Base-by-base conservation (phyloP, 2,329 filamentous ascomycete species). In the Fusarium sp. region DNA sequence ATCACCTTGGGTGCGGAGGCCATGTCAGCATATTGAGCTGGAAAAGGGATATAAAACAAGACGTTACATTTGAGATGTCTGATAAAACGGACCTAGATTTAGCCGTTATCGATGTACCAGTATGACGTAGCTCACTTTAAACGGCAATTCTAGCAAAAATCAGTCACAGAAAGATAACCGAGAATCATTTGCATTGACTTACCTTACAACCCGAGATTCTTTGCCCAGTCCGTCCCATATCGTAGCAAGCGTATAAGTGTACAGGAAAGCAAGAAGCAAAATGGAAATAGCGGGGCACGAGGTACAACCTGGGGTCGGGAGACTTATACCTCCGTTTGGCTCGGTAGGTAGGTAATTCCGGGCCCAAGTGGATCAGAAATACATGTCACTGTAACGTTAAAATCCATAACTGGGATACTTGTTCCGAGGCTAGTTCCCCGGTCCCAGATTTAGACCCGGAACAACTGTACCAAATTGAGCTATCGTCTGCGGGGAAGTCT, bases 31-130 rank as follows among this genome's bases (percentile, higher is more conserved):
- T 14, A 20, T 26, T 10, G 9, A 6, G 14, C 17, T 15, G 24
- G 4, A 28, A 5, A 4, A 28, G 4, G 26, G 5, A 3, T 15
- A 3, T 4, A 15, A 24, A 5, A 20, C 4, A 9, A n/a, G 9
- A 26, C 5, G 7, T 52, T 47, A 52, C 49, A 52, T 36, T 38
- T 52, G 5, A 52, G n/a, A 14, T 52, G 49, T 52, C 49, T 49
- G 8, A 3, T 5, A 13, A 3, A 22, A 33, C 7, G 3, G 10
- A 15, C 7, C 26, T 12, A 33, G n/a, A 4, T 33, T 49, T 33
- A 49, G 28, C 47, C 14, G 7, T 9, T 4, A 33, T 49, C 28
- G 10, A n/a, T 12, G 5, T 8, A 33, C 14, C 10, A 18, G 22
- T 9, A 49, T 33, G 28, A 49, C 28, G 33, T 15, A 52, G n/a